These are phyloP conservation scores for Cordyceps farinosa DNA, from an alignment of 2,329 filamentous ascomycete species.

Conservation along the genomic window DNA sequence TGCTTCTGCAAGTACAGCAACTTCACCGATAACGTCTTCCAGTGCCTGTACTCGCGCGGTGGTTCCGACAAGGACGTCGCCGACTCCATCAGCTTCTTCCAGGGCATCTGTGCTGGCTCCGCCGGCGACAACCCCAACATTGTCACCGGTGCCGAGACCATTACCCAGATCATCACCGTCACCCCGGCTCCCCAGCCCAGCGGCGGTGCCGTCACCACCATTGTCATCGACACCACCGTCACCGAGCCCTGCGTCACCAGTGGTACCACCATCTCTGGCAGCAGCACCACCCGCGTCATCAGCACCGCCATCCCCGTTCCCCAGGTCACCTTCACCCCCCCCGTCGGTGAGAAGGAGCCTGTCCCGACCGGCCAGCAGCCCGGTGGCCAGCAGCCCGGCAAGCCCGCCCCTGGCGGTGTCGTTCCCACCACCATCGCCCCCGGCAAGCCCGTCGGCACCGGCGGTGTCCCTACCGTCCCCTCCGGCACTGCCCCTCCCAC, in stretches of 20 bases:
- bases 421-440: conserved; percentile 25
- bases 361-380: conserved; percentile 1
- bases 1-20: conserved; percentile 83
- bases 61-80: conserved; percentile 62
- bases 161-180: conserved; percentile 58
- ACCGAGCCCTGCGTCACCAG: conserved; percentile 49
- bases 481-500: conserved; percentile 34
- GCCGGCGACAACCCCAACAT: conserved; percentile 78
- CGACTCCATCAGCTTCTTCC: conserved; percentile 75
- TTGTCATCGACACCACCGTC: conserved; percentile 46
- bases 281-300: conserved; percentile 46
- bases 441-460: conserved; percentile 27
- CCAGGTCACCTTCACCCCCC: conserved; percentile 47
- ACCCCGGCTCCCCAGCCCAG: conserved; percentile 45
- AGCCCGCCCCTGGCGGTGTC: conserved; percentile 3
- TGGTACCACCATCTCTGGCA: conserved; percentile 44
- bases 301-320: conserved; percentile 52
- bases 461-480: conserved; percentile 31
- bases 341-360: conserved; percentile 18
- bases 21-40: conserved; percentile 76
- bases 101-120: conserved; percentile 81
- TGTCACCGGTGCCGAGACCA: conserved; percentile 66
- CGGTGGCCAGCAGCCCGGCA: conserved; percentile 5
- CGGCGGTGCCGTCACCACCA: conserved; percentile 48
- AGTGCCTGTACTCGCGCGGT: conserved; percentile 69